phyloP scores from a whole-genome alignment of 768 basidiomycete genomes.

The Mrakia hoshinonis region DNA sequence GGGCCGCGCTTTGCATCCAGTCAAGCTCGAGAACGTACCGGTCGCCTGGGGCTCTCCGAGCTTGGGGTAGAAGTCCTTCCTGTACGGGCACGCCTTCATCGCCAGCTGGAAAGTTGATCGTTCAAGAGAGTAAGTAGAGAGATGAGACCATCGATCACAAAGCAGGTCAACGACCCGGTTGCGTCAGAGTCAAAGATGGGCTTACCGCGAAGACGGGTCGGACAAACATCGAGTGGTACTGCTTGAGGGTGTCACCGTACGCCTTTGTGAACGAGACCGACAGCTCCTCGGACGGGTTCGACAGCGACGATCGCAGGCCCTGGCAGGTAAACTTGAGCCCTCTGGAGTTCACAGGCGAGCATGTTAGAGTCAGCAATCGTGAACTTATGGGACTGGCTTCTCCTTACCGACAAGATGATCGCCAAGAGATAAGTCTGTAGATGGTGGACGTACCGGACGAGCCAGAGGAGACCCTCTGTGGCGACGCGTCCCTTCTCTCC shows the following conservation, averaged over 20 bases:
- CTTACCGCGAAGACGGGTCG: constrained; percentile 52
- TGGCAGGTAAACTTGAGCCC: constrained; percentile 73
- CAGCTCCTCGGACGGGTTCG: constrained; percentile 60
- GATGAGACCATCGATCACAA: too few relatives aligned
- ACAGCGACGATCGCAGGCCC: constrained; percentile 64
- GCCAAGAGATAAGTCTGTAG: not conserved
- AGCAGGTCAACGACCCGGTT: too few relatives aligned
- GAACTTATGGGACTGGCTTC: not conserved
- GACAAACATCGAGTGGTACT: constrained; percentile 71
- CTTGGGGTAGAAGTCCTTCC: constrained; percentile 53
- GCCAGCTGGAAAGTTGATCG: constrained; percentile 46
- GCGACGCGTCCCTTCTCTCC: constrained; percentile 74
- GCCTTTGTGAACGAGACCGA: constrained; percentile 64
- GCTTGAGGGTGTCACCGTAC: constrained; percentile 73
- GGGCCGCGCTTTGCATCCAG: not conserved
- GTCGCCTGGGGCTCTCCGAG: constrained; percentile 48
- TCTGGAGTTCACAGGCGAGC: constrained; percentile 40
- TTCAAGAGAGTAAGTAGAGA: too few relatives aligned
- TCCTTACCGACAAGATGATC: not conserved
- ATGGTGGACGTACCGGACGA: constrained; percentile 49
- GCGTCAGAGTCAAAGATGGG: constrained; percentile 29
- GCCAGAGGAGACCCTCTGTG: constrained; percentile 88
- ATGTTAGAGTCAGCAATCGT: not conserved
- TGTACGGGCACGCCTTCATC: constrained; percentile 61
- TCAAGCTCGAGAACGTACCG: not conserved